Conservation (phyloP, 2,329 filamentous ascomycete species). For the Didymella pinodella region DNA sequence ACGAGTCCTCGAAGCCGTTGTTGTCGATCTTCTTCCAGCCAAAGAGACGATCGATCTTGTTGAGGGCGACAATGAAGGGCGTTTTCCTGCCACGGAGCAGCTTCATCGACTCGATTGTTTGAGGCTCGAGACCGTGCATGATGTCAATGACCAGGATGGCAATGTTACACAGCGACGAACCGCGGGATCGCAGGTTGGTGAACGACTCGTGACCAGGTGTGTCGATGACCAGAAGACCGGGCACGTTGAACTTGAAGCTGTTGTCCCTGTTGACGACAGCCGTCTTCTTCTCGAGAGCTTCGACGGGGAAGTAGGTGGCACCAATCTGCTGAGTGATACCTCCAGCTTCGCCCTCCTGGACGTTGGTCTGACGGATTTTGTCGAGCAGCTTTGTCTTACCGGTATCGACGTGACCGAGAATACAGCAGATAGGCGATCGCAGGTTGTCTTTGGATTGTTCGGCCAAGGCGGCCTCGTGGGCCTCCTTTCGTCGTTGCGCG, state of each 20-base stretch:
- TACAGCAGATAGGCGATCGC: conserved; percentile 98
- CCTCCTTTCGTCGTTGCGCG: conserved; percentile 84
- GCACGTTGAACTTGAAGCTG: conserved; percentile 95
- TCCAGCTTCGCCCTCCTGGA: conserved; percentile 98
- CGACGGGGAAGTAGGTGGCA: conserved; percentile 98
- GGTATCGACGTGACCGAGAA: conserved; percentile 99
- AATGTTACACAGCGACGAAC: conserved; percentile 98
- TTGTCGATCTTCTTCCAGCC: conserved; percentile 99
- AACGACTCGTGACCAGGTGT: conserved; percentile 99
- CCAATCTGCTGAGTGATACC: conserved; percentile 99
- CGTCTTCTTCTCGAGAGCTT: conserved; percentile 91
- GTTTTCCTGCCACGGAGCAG: conserved; percentile 92
- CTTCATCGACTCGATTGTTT: conserved; percentile 97
- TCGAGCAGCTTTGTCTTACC: conserved; percentile 99
- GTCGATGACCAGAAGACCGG: conserved; percentile 94
- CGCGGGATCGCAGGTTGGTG: conserved; percentile 94
- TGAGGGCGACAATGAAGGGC: conserved; percentile 96
- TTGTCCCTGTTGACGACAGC: conserved; percentile 90
- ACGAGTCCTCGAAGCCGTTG: conserved; percentile 95
- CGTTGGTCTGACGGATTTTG: conserved; percentile 98
- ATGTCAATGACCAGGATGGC: conserved; percentile 99
- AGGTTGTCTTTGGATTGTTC: conserved; percentile 93
- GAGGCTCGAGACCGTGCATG: conserved; percentile 98
- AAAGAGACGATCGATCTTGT: conserved; percentile 99
- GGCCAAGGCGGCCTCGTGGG: conserved; percentile 89